Conservation (phyloP, 768 basidiomycete genomes). For the Trametes elegans region DNA sequence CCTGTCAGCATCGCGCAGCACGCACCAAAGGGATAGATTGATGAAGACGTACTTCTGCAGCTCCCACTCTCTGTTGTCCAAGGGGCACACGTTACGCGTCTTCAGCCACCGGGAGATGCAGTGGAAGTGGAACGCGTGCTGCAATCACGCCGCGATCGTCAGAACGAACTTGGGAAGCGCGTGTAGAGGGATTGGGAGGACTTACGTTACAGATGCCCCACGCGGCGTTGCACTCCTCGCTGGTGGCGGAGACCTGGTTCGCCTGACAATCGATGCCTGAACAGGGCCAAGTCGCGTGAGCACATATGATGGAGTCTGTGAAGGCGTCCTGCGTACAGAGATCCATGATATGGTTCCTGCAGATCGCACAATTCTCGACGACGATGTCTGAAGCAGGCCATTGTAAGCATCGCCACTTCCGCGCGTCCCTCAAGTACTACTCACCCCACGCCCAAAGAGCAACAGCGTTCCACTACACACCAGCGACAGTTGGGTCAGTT, state of each 20-base stretch:
- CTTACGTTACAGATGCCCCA: slow-evolving; percentile 99
- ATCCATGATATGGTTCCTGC: slow-evolving; percentile 99
- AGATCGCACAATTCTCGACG: slow-evolving; percentile 99
- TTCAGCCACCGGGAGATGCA: slow-evolving; percentile 99
- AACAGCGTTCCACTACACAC: slow-evolving; percentile 92
- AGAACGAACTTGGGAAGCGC: not conserved
- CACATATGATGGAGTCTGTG: not conserved
- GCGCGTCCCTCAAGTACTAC: slow-evolving; percentile 18
- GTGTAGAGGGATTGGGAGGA: slow-evolving; percentile 1
- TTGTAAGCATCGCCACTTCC: slow-evolving; percentile 4
- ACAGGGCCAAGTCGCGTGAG: not conserved
- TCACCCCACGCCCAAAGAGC: slow-evolving; percentile 98
- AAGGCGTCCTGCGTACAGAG: slow-evolving; percentile 90
- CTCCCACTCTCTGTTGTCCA: slow-evolving; percentile 97
- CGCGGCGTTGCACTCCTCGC: slow-evolving; percentile 95
- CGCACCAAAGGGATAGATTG: not conserved
- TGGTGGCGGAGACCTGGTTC: slow-evolving; percentile 95
- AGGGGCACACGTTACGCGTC: slow-evolving; percentile 91
- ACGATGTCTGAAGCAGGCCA: slow-evolving; percentile 71
- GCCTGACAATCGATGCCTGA: slow-evolving; percentile 99
- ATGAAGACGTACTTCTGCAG: slow-evolving; percentile 76
- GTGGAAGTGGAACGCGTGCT: slow-evolving; percentile 99
- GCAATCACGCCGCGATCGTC: not conserved
- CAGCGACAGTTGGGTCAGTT: too few species aligned
- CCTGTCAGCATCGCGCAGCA: not conserved